Evolutionary conservation across 208 protist species (phyloP), one percentile per base, ranked within the genome.

Genomic region (Trypanosoma avium): DNA sequence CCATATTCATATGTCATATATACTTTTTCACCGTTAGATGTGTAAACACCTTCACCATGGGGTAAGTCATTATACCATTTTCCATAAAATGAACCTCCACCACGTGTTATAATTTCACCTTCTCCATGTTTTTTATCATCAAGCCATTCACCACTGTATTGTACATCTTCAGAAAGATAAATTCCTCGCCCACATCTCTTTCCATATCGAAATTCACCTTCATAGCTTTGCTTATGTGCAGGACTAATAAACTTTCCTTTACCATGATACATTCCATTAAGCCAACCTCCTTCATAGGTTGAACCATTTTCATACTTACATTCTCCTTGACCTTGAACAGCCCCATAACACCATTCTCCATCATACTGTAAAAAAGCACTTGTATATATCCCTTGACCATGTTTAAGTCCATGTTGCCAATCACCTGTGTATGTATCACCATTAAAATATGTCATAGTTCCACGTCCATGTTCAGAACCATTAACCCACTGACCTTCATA

Each of bases 401-500:
- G 90, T 27, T 82, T 81, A 55, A 67, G 73, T 9, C 80, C 87
- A 26, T 85, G 43, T 46, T 66, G 49, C 88, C 89, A 94, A 38
- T 91, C 87, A 19, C 88, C 88, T 0, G 59, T 73, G 63, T 94
- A 94, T 8, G 72, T 48, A 50, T 93, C 88, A 6, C 87, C 87
- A 73, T 94, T 95, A 56, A 71, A 75, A 68, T 83, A 97, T 26
- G 71, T 77, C 66, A 81, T 84, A 8, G 75, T 92, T 52, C 88
- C 92, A 6, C 71, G 63, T 9, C 92, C 92, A 61, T 87, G 61
- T 72, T 94, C 84, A 42, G 55, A 67, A 9, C 87, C 88, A 21
- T 73, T 68, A 43, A 64, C 40, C 88, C 88, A 95, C 19, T 72
- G 67, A 13, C 93, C 93, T 59, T 92, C 84, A 67, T 92, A 94